phyloP scores from a whole-genome alignment of 2,329 filamentous ascomycete genomes.

The Arthrobotrys conoides region DNA sequence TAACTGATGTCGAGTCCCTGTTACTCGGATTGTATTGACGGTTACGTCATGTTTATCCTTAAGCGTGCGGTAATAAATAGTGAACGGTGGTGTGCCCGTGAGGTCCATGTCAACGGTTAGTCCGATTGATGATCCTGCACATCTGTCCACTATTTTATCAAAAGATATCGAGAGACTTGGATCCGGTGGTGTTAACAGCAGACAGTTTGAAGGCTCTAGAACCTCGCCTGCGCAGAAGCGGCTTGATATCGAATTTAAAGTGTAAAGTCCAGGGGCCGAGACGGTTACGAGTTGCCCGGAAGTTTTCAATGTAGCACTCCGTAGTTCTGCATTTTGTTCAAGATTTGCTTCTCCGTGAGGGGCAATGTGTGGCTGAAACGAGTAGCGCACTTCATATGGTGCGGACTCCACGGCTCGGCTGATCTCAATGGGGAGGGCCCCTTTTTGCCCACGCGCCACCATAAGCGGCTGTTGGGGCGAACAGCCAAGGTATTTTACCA shows the following conservation, averaged over 20 bases:
- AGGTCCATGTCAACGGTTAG: constrained; percentile 89
- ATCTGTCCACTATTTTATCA: constrained; percentile 92
- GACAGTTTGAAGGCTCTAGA: constrained; percentile 91
- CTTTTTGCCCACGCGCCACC: constrained; percentile 80
- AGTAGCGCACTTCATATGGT: constrained; percentile 81
- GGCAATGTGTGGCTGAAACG: constrained; percentile 82
- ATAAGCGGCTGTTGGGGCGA: constrained; percentile 84
- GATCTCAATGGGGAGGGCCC: constrained; percentile 66
- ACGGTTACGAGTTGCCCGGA: constrained; percentile 69
- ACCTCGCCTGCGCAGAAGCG: constrained; percentile 89
- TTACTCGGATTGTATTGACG: constrained; percentile 73
- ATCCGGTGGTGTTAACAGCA: constrained; percentile 90
- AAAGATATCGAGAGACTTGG: constrained; percentile 80
- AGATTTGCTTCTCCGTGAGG: constrained; percentile 65
- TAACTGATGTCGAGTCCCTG: constrained; percentile 84
- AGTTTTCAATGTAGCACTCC: constrained; percentile 66
- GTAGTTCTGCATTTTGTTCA: constrained; percentile 67
- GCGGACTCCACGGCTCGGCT: constrained; percentile 70
- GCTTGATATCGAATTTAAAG: constrained; percentile 82
- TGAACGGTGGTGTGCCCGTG: constrained; percentile 91
- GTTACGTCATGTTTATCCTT: constrained; percentile 73
- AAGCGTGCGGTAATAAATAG: constrained; percentile 81
- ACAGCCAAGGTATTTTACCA: constrained; percentile 79
- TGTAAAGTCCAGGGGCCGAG: constrained; percentile 86
- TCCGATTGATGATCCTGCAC: constrained; percentile 92